phyloP scores from a whole-genome alignment of 768 basidiomycete genomes.

The Tricholoma bakamatsutake region DNA sequence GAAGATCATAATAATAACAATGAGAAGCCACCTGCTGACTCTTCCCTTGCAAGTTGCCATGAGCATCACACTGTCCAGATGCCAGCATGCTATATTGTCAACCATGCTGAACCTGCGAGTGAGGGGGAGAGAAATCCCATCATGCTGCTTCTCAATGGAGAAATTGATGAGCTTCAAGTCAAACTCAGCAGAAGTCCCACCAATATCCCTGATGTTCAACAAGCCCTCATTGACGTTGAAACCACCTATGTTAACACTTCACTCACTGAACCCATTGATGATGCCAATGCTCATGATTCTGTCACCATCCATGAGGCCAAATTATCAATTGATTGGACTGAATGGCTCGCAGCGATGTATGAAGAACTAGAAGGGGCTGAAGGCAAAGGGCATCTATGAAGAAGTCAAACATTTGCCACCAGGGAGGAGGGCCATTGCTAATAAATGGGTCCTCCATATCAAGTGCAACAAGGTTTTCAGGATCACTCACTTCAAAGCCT shows the following conservation, averaged over 20 bases:
- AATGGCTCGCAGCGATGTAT: neutral
- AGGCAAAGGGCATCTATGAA: neutral
- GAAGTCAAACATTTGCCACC: neutral
- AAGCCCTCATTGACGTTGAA: neutral
- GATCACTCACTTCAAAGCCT: neutral
- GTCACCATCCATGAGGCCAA: neutral
- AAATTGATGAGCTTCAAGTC: neutral
- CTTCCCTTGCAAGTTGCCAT: neutral
- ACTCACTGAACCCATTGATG: too few relatives aligned
- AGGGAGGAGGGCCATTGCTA: neutral
- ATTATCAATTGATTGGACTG: neutral
- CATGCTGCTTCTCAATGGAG: neutral
- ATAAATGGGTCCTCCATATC: neutral
- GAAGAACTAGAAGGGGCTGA: neutral
- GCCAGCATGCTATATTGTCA: neutral
- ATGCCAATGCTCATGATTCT: neutral
- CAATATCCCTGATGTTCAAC: neutral
- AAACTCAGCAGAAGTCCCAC: neutral
- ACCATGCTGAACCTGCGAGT: neutral
- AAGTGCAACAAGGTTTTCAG: neutral
- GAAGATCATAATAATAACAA: neutral
- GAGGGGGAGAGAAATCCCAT: neutral
- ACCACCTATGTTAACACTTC: neutral
- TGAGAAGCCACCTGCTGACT: neutral
- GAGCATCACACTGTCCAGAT: neutral